A percentile compares a stretch with the other conserved stretches of the same genome.
Conservation (phyloP, 805 yeast species). For the Yamadazyma sp. region DNA sequence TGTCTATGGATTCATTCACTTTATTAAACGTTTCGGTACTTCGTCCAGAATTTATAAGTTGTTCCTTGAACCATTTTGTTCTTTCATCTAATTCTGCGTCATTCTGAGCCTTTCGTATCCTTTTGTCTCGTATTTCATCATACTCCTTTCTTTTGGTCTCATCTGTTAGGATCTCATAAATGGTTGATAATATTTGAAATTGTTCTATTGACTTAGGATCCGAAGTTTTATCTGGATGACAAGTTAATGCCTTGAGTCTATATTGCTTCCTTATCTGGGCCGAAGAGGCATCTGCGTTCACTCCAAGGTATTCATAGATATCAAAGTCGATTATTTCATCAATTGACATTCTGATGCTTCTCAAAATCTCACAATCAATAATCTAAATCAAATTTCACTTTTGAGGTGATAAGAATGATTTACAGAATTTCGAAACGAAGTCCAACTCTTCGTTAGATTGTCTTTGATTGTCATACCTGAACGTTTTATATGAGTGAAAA, state of each 20-base stretch:
- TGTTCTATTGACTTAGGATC: constrained; percentile 22
- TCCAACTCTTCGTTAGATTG: no score
- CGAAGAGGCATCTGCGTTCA: constrained; percentile 19
- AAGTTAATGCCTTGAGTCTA: constrained; percentile 31
- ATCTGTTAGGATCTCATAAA: constrained; percentile 30
- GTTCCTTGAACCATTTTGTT: constrained; percentile 26
- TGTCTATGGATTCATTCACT: constrained; percentile 12
- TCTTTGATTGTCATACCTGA: no score
- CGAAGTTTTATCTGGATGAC: constrained; percentile 41
- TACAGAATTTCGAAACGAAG: no score
- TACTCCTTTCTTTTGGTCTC: constrained; percentile 24
- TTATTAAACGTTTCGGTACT: constrained; percentile 5
- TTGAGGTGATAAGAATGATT: no score
- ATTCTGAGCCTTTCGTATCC: constrained; percentile 11
- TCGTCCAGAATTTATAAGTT: constrained; percentile 24
- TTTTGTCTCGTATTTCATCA: constrained; percentile 23
- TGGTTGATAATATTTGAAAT: constrained; percentile 29
- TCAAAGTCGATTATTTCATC: constrained; percentile 20
- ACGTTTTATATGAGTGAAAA: no score
- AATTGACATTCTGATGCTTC: no score
- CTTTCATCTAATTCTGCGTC: constrained; percentile 17
- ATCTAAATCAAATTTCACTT: no score
- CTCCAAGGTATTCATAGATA: constrained; percentile 24
- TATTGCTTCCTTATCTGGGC: constrained; percentile 27
- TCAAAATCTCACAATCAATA: no score